Conservation (phyloP, 1,139 yeast species). For the Suhomyces terraborum region DNA sequence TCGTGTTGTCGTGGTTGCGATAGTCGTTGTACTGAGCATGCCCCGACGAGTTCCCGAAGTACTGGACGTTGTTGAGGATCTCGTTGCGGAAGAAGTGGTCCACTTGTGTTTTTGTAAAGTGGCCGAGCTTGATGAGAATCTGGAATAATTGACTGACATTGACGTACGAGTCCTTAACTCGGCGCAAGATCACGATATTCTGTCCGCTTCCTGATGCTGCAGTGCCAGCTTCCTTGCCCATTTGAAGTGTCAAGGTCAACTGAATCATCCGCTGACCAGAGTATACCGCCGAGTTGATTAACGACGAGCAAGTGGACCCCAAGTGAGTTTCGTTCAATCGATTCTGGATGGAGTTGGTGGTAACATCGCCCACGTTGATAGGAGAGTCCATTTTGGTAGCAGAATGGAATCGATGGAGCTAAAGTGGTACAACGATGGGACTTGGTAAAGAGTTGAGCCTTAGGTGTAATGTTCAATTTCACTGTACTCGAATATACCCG, state of each 20-base stretch:
- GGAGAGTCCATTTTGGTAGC: conserved; percentile 44
- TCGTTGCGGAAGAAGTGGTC: conserved; percentile 37
- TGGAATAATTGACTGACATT: conserved; percentile 43
- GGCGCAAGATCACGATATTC: conserved; percentile 34
- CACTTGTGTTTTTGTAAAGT: conserved; percentile 29
- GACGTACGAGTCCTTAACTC: conserved; percentile 49
- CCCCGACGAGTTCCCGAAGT: conserved; percentile 23
- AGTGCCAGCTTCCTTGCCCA: conserved; percentile 11
- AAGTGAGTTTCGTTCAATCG: conserved; percentile 42
- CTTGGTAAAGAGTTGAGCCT: neutral
- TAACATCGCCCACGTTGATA: conserved; percentile 45
- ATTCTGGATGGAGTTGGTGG: conserved; percentile 45
- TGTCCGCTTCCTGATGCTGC: neutral
- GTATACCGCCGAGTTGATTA: conserved; percentile 37
- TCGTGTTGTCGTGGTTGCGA: conserved; percentile 27
- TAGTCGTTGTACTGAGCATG: conserved; percentile 31
- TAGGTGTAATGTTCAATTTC: conserved; percentile 5
- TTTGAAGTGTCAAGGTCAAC: conserved; percentile 26
- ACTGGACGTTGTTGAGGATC: conserved; percentile 36
- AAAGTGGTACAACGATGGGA: neutral
- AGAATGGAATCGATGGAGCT: neutral
- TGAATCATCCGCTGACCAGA: conserved; percentile 46
- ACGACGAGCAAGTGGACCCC: conserved; percentile 22
- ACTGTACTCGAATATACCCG: conserved; percentile 8
- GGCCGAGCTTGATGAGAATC: conserved; percentile 35